Percentiles rank a stretch among this genome's conserved stretches.
phyloP scores from a whole-genome alignment of 768 basidiomycete species.

The Dioszegia aurantiaca region DNA sequence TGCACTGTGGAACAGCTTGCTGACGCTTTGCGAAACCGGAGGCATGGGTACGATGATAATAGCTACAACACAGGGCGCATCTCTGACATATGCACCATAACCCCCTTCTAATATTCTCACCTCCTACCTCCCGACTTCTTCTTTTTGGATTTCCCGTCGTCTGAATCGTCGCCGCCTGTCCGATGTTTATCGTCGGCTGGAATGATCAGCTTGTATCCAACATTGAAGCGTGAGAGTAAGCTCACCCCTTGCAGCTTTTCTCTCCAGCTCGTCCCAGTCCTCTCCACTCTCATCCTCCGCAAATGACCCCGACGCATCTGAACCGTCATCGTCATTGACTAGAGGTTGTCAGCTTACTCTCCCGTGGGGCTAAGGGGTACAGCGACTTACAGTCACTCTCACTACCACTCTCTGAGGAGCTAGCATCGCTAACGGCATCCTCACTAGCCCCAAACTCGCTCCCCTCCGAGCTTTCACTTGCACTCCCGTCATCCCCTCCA shows the following conservation, averaged over 20 bases:
- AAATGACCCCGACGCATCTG: constrained; percentile 37
- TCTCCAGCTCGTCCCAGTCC: constrained; percentile 94
- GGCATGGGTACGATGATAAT: too few species aligned
- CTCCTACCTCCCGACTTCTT: constrained; percentile 33
- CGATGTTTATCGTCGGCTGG: constrained; percentile 57
- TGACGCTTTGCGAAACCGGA: too few species aligned
- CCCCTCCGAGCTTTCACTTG: constrained; percentile 40
- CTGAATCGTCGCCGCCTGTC: constrained; percentile 48
- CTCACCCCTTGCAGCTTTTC: constrained; percentile 82
- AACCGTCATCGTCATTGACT: constrained; percentile 42
- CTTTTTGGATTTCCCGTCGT: constrained; percentile 48
- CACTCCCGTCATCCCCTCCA: constrained; percentile 64
- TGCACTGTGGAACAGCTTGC: too few species aligned
- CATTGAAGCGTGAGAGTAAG: neutral
- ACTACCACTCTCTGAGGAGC: constrained; percentile 51
- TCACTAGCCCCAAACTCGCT: constrained; percentile 53
- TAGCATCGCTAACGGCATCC: constrained; percentile 52
- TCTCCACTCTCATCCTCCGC: constrained; percentile 60
- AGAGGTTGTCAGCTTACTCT: constrained; percentile 58
- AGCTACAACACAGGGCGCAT: too few species aligned
- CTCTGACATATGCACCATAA: neutral
- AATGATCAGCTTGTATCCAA: constrained; percentile 3
- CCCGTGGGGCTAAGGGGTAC: too few species aligned
- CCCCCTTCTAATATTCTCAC: neutral
- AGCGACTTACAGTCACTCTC: constrained; percentile 51